Evolutionary conservation across 768 basidiomycete genomes (phyloP), one percentile per base, ranked within the genome.

Genomic region (Tricholoma matsutake): DNA sequence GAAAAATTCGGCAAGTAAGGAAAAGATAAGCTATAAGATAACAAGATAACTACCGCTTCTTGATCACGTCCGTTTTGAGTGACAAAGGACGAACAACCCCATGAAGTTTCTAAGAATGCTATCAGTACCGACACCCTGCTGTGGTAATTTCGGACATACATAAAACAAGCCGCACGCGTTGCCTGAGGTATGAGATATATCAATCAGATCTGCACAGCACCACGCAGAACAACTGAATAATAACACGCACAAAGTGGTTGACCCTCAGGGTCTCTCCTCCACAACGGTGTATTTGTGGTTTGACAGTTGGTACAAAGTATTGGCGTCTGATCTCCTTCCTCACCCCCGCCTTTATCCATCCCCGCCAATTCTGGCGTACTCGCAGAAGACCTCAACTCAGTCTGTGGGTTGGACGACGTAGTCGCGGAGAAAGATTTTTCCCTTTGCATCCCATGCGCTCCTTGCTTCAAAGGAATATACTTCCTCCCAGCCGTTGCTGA

Each of bases 21-120:
- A 16, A 60, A 62, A 52, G 61, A 29, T 57, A 49, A 49, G 65
- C 29, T 60, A 25, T 22, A 61, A 47, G 34, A 32, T 52, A 32
- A 34, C 57, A 32, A 18, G 25, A 16, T 56, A 61, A 77, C 22
- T 67, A 92, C 92, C 92, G 81, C 79, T 97, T 98, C 87, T 98
- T 97, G 76, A 96, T 97, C 51, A 96, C 90, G 72, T 98, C 94
- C 45, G 96, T 98, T 83, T 97, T 97, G 63, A 98, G 83, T 39
- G 94, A 96, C 64, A 96, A 78, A 7, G 96, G 96, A 57, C 96
- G 85, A 6, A 95, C 92, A 54, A 98, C 95, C 52, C 94, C 94
- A 69, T 98, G 96, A 39, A 98, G 78, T 87, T 98, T 98, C 92
- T 96, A 66, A 37, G 57, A 66, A 58, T 39, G 56, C 56, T 54